Evolutionary conservation across 192 early-diverging fungal genomes (phyloP), one percentile per base, ranked within the genome.

Genomic region (Coemansia sp.): DNA sequence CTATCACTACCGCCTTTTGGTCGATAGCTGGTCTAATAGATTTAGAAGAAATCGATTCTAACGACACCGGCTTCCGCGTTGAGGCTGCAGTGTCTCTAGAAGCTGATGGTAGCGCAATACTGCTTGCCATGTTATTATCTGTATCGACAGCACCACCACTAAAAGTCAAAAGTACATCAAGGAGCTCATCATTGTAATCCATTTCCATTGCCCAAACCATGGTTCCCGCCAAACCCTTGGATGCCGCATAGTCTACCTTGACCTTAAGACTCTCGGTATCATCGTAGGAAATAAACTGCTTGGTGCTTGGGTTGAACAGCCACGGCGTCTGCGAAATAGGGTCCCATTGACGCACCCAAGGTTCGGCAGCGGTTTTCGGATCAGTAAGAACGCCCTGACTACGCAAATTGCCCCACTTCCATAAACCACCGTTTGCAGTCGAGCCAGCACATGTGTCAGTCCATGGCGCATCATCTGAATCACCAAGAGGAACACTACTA

Each of bases 271-370:
- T 84, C n/a, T 71, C 43, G 5, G 76, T 64, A 41, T 87, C 83
- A 46, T 86, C 84, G 39, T 87, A 87, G 2, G 83, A 83, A 42
- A 86, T 80, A 52, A 79, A 84, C 6, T 60, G 58, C 18, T 64
- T 81, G 17, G 67, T 84, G 0, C 27, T 27, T 4, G 75, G 71
- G 39, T 85, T 85, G 59, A 79, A 91, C 19, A 89, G 24, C 85
- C 86, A 87, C 11, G 89, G 86, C 2, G 86, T 86, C 42, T 76
- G 51, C 5, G 76, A 74, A 5, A 41, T 60, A 7, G 58, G 23
- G 28, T 87, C 84, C 71, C 78, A 84, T 39, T 77, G 58, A 23
- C 81, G 77, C 2, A 79, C 39, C 85, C 85, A 91, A 2, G 78
- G 78, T 2, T 69, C 33, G 9, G 61, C 67, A 20, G 83, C 81